phyloP scores from a whole-genome alignment of 306 rosid species.

The Datisca glomerata region DNA sequence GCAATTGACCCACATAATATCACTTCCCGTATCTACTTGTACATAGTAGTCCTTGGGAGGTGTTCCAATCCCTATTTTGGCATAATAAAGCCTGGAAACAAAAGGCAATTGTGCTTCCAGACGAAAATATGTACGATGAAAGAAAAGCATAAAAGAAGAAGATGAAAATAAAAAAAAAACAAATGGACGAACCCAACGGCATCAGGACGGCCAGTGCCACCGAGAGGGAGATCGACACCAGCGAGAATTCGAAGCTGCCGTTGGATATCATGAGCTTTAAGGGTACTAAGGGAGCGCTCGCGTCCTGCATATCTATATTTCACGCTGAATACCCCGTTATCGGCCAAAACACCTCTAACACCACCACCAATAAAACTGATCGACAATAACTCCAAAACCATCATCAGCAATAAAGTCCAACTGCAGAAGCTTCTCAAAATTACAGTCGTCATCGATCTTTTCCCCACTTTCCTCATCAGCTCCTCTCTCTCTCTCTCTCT shows the following conservation, averaged over 20 bases:
- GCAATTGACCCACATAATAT: slow-evolving; percentile 96
- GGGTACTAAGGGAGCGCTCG: slow-evolving; percentile 46
- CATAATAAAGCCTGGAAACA: slow-evolving; percentile 75
- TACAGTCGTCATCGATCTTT: not conserved
- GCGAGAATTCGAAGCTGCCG: slow-evolving; percentile 77
- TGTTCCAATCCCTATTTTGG: slow-evolving; percentile 92
- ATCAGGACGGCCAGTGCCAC: slow-evolving; percentile 92
- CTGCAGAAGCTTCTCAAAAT: slow-evolving; percentile 4
- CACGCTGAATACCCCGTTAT: slow-evolving; percentile 70
- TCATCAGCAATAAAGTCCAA: slow-evolving; percentile 7
- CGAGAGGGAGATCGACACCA: slow-evolving; percentile 87
- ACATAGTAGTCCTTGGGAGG: slow-evolving; percentile 79
- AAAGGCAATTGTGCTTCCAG: too few species aligned
- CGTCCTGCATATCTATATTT: slow-evolving; percentile 65
- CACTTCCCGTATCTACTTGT: slow-evolving; percentile 96
- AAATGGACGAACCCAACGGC: slow-evolving; percentile 50
- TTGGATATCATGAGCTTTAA: slow-evolving; percentile 75
- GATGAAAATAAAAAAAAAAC: not conserved
- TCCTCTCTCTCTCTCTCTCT: not conserved
- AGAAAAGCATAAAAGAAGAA: not conserved
- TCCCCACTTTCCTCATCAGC: not conserved
- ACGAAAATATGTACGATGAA: not conserved
- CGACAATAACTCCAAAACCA: slow-evolving; percentile 1
- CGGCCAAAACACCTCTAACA: slow-evolving; percentile 10
- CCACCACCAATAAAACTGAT: slow-evolving; percentile 4